Percentiles rank a stretch among this genome's conserved stretches.
phyloP scores from a whole-genome alignment of 2,329 filamentous ascomycete species.

The Emmonsiellopsis sp. region DNA sequence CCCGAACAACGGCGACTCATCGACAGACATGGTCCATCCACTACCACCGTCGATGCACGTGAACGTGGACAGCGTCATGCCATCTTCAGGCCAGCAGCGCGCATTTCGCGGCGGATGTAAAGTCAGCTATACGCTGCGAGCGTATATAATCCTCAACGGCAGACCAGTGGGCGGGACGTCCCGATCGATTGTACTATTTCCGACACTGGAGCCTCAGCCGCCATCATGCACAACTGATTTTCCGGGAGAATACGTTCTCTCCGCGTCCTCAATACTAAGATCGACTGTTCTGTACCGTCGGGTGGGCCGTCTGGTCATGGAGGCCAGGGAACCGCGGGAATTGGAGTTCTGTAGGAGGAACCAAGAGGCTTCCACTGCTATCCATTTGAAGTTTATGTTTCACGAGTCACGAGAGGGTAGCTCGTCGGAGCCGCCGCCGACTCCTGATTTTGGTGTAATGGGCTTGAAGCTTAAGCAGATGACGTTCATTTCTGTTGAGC shows the following conservation, averaged over 20 bases:
- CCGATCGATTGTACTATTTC: constrained; percentile 2
- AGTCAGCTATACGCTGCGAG: constrained; percentile 3
- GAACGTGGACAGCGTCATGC: not conserved
- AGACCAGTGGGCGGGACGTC: not conserved
- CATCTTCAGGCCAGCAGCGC: not conserved
- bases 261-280: not conserved
- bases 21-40: constrained; percentile 3
- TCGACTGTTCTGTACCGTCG: not conserved
- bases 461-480: constrained; percentile 2
- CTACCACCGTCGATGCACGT: constrained; percentile 2
- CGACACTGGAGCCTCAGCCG: constrained; percentile 3
- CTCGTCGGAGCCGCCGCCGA: not conserved
- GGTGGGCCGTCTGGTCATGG: not conserved
- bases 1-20: constrained; percentile 1
- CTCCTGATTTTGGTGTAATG: not conserved
- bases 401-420: not conserved
- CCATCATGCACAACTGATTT: constrained; percentile 6
- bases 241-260: constrained; percentile 3
- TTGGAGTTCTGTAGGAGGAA: constrained; percentile 3
- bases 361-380: not conserved
- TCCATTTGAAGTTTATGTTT: constrained; percentile 1
- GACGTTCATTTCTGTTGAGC: constrained; percentile 5
- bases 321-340: constrained; percentile 3
- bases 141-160: not conserved
- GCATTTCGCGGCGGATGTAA: not conserved